Base-by-base conservation (phyloP, 1,284 basidiomycete species). In the Puccinia novopanici region DNA sequence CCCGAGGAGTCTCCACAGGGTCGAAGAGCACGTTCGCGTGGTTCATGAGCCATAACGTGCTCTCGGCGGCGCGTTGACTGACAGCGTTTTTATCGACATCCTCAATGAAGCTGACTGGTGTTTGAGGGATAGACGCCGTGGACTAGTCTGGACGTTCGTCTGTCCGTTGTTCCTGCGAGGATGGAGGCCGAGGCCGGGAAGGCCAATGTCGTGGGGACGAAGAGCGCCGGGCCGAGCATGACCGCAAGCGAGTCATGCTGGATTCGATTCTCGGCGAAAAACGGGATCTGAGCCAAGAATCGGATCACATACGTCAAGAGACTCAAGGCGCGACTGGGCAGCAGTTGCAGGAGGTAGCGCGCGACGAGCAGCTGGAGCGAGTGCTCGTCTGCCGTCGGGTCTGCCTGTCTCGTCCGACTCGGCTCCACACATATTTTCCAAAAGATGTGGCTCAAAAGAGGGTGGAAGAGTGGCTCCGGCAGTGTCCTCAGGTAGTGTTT, bases 181-280 rank as follows among this genome's bases (percentile, higher is more conserved):
- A 75, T 75, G 59, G 13, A 75, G 48, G 12, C 74, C 74, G 34
- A 75, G 50, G 22, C 74, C 74, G 61, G 74, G 74, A 30, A 75
- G 45, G 61, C 74, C 74, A 37, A 75, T 63, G 10, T 75, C 45
- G 13, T 57, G 74, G 22, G 61, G n/a, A 37, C 42, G n/a, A 75
- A 75, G 59, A 75, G 63, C 0, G 74, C 61, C 12, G 74, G 74
- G 50, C 74, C 74, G 10, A 75, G 61, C 55, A 75, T 59, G 42
- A 37, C 48, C 30, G 74, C 57, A 34, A 75, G 57, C 42, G 74
- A 75, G 10, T 75, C 74, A 30, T 63, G 61, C 42, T 75, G 74
- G 27, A 75, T 50, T 19, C 74, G 74, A 40, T 75, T 75, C 45
- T 63, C 74, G n/a, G 42, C 45, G 24, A 75, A 75, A 22, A 37